phyloP scores from a whole-genome alignment of 257 asterid genomes.

The Gynochthodes officinalis region DNA sequence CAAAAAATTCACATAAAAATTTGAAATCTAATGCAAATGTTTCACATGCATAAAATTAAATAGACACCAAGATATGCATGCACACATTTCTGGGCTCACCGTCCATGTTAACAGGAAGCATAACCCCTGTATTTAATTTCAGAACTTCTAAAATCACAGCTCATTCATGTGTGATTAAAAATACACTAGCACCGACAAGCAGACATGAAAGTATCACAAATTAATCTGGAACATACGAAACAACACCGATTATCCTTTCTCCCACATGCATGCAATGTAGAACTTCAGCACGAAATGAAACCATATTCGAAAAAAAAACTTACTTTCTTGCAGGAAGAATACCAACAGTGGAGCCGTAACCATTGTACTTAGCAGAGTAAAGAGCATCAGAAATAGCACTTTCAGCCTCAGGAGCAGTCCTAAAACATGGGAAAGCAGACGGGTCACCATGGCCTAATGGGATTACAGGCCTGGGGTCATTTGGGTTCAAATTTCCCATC shows the following conservation, averaged over 20 bases:
- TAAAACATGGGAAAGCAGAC: slow-evolving; percentile 66
- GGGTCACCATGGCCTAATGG: slow-evolving; percentile 89
- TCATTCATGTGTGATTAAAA: background rate
- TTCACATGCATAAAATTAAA: background rate
- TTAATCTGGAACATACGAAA: background rate
- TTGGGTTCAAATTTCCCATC: slow-evolving; percentile 35
- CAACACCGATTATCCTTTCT: background rate
- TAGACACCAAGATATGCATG: background rate
- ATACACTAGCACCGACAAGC: background rate
- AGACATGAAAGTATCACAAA: background rate
- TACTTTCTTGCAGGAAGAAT: slow-evolving; percentile 62
- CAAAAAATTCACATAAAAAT: too few relatives aligned
- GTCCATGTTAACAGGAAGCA: background rate
- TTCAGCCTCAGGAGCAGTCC: slow-evolving; percentile 51
- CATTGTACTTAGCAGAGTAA: slow-evolving; percentile 59
- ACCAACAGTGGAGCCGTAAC: slow-evolving; percentile 68
- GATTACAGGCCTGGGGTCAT: slow-evolving; percentile 45
- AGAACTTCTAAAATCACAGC: background rate
- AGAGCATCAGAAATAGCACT: slow-evolving; percentile 63
- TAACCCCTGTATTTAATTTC: background rate
- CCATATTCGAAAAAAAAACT: background rate
- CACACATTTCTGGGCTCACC: background rate
- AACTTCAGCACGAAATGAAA: background rate
- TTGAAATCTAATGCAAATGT: too few relatives aligned
- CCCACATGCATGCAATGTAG: background rate